Conservation (phyloP, 257 asterid genomes). For the Salvia hispanica region DNA sequence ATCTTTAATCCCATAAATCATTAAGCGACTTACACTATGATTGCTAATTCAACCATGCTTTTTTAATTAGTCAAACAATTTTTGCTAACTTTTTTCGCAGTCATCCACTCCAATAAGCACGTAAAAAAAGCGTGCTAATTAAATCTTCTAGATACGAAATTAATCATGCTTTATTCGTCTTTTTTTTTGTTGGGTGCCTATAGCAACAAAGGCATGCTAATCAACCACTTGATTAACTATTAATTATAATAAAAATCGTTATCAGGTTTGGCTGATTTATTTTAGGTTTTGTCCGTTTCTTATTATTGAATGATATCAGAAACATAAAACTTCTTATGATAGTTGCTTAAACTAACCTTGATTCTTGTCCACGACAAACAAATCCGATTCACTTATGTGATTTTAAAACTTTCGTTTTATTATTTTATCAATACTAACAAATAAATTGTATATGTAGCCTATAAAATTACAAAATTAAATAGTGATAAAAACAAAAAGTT, state of each 20-base stretch:
- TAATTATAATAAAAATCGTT: background rate
- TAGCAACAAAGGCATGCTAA: slow-evolving; percentile 26
- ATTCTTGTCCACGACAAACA: background rate
- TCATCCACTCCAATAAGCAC: slow-evolving; percentile 7
- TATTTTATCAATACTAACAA: too few species aligned
- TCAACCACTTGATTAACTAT: slow-evolving; percentile 16
- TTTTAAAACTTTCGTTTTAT: too few species aligned
- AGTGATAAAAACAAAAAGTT: background rate
- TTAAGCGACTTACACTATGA: slow-evolving; percentile 34
- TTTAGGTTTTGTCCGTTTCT: slow-evolving; percentile 6
- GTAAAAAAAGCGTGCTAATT: slow-evolving; percentile 27
- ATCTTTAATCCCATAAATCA: slow-evolving; percentile 30
- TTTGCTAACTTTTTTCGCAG: slow-evolving; percentile 8
- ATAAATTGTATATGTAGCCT: background rate
- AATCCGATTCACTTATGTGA: background rate
- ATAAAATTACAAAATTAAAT: background rate
- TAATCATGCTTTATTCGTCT: slow-evolving; percentile 17
- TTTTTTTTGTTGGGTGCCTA: slow-evolving; percentile 14
- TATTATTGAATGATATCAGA: slow-evolving; percentile 24
- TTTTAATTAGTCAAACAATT: slow-evolving; percentile 34
- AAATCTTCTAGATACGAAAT: slow-evolving; percentile 25
- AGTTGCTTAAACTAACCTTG: slow-evolving; percentile 6
- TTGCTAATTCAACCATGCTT: slow-evolving; percentile 30
- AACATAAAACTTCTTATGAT: slow-evolving; percentile 10
- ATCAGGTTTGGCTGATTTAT: slow-evolving; percentile 3